Evolutionary conservation across 306 rosid species (phyloP), one percentile per base, ranked within the genome.

Genomic region (Malus orientalis): DNA sequence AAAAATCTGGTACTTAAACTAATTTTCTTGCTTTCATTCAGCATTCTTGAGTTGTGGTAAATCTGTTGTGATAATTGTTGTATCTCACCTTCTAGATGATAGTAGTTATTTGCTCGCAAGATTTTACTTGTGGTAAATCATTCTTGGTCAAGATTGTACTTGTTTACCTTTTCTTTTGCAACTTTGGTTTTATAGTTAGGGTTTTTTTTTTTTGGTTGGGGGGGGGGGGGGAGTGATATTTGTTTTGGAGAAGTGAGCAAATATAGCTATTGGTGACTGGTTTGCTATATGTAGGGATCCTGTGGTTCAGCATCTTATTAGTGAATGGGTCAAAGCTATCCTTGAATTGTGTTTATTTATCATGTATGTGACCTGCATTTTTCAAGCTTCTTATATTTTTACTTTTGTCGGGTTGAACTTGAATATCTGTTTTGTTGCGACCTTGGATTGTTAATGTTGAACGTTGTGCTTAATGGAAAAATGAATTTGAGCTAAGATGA

Each of bases 1-100:
- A 64, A 59, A 86, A 81, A 78, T 68, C 85, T 73, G 97, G 98
- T 93, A 88, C 32, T 64, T 30, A n/a, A 22, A 32, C 71, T 55
- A 45, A 20, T 61, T 18, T 66, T 5, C 11, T 59, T 25, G 11
- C 71, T 11, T 25, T 1, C 8, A 23, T 30, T 68, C 1, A 5
- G 51, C 16, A 51, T 45, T 19, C 49, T 49, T 70, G 30, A 19
- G 32, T 40, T 54, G 32, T 65, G 64, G 61, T 12, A 42, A 49
- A 22, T 76, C 6, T n/a, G 1, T 73, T 44, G 12, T 76, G 6
- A 22, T 45, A 32, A 66, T 70, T 29, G 6, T 42, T 59, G 19
- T 27, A 2, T 18, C 51, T 33, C 23, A 25, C 20, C 23, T 47
- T 32, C 19, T 13, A 23, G 57, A 27, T 18, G 44, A 13, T 18